Evolutionary conservation across 495 filamentous ascomycete genomes (phyloP).

Genomic region (Articulospora tetracladia): DNA sequence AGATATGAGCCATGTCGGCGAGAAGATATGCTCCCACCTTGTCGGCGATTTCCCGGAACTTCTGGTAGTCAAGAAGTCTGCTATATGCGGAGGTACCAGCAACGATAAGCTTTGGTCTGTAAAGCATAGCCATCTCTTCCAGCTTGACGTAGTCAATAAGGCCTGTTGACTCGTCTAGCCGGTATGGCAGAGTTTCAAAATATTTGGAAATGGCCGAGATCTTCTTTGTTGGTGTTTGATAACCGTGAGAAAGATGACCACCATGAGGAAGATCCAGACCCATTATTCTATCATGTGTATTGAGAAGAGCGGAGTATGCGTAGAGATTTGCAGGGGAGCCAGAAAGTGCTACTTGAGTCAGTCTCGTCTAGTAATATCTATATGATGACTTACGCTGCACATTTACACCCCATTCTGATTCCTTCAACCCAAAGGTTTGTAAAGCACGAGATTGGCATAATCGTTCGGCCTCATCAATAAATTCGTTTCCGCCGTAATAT

Average conservation of each 20-base stretch:
- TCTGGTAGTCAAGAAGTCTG: constrained; percentile 85
- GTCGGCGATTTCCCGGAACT: constrained; percentile 82
- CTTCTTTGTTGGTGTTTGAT: constrained; percentile 97
- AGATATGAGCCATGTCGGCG: constrained; percentile 98
- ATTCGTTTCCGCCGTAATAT: constrained; percentile 97
- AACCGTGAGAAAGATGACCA: constrained; percentile 95
- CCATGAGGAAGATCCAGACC: constrained; percentile 95
- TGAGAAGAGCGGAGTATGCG: constrained; percentile 88
- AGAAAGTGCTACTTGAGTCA: constrained; percentile 65
- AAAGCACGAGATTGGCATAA: constrained; percentile 88
- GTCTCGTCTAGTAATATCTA: neutral
- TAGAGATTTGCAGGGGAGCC: constrained; percentile 95
- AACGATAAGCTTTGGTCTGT: constrained; percentile 93
- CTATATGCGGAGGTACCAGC: constrained; percentile 95
- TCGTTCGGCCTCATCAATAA: constrained; percentile 86
- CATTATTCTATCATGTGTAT: constrained; percentile 94
- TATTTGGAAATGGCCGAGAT: constrained; percentile 98
- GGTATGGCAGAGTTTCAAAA: constrained; percentile 95
- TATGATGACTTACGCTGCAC: constrained; percentile 69
- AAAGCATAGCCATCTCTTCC: constrained; percentile 78
- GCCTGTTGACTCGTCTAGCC: constrained; percentile 84
- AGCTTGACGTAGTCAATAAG: constrained; percentile 91
- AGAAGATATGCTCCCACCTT: constrained; percentile 90
- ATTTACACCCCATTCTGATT: constrained; percentile 95
- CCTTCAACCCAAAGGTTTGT: constrained; percentile 76